Conservation (phyloP, 345 rosid genomes). For the Brassica rapa region DNA sequence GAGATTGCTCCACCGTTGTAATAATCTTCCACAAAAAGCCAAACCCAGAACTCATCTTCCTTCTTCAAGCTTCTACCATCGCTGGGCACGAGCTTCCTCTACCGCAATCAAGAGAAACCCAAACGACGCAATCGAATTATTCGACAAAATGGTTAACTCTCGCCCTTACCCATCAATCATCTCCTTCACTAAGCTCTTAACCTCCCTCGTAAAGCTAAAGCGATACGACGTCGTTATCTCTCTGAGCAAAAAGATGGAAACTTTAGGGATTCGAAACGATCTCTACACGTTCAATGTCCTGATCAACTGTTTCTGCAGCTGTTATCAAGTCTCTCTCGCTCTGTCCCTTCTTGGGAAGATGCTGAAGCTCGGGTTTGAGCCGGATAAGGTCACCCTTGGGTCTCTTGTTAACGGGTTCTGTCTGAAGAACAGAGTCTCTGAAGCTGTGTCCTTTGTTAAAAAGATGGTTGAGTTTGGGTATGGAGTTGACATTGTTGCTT, state of each 20-base stretch:
- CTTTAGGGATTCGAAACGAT: background rate
- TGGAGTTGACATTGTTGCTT: background rate
- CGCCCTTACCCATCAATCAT: background rate
- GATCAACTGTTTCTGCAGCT: background rate
- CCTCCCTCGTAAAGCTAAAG: background rate
- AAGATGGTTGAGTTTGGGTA: background rate
- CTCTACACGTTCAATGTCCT: background rate
- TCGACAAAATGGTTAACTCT: background rate
- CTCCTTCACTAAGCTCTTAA: background rate
- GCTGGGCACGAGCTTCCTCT: background rate
- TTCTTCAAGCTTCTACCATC: background rate
- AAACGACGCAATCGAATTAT: background rate
- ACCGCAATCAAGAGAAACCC: background rate
- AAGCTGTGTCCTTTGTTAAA: background rate
- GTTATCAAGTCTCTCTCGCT: background rate
- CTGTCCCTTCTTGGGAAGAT: background rate
- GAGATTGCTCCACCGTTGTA: background rate
- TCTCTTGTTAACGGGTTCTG: background rate
- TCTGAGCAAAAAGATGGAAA: background rate
- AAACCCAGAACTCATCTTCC: background rate
- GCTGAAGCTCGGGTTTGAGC: background rate
- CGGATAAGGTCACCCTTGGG: background rate
- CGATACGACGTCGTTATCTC: background rate
- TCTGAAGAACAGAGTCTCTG: background rate
- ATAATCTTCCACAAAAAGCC: background rate